Evolutionary conservation across 2,329 filamentous ascomycete genomes (phyloP), one percentile per base, ranked within the genome.

Genomic region (Colletotrichum agaves): DNA sequence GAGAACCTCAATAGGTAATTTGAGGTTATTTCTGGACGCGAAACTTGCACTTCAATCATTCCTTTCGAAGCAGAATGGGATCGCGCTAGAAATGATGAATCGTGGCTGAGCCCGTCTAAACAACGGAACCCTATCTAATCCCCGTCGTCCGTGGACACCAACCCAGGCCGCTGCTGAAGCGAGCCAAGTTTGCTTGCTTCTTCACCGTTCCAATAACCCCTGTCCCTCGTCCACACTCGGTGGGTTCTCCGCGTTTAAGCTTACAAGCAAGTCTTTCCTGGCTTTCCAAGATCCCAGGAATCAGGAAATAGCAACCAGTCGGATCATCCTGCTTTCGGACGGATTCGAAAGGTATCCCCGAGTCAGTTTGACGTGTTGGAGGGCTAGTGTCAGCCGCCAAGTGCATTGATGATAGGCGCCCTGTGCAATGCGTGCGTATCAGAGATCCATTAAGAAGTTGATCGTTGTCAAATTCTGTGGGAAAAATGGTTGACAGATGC

Each of bases 201-300:
- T 44, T 50, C 13, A 35, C 59, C 31, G 50, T 43, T 31, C 55
- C 21, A 13, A 11, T 37, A 43, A 15, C 39, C 65, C 61, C 53
- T 60, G 46, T 21, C 31, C 21, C 33, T 17, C 37, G 10, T 37
- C 52, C 44, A 67, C 37, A 13, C 21, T 15, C 37, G 19, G 61
- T 65, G 55, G 55, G 23, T 15, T 68, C 41, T 33, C 39, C 61
- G n/a, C 47, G 53, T 60, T 68, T 60, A 68, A 68, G 55, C 65
- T 68, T 60, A 65, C 65, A 65, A 47, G 13, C 61, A 68, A 37
- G 19, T 60, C n/a, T 17, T 46, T 27, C 31, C 31, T 6, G 39
- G 64, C 46, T n/a, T 44, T n/a, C 41, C 17, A 13, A 49, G 19
- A 35, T 50, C 58, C 33, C 11, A 19, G 19, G 19, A 35, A n/a